These are phyloP conservation scores for Monilinia laxa DNA, from an alignment of 2,329 filamentous ascomycete genomes.

Conservation along the genomic window DNA sequence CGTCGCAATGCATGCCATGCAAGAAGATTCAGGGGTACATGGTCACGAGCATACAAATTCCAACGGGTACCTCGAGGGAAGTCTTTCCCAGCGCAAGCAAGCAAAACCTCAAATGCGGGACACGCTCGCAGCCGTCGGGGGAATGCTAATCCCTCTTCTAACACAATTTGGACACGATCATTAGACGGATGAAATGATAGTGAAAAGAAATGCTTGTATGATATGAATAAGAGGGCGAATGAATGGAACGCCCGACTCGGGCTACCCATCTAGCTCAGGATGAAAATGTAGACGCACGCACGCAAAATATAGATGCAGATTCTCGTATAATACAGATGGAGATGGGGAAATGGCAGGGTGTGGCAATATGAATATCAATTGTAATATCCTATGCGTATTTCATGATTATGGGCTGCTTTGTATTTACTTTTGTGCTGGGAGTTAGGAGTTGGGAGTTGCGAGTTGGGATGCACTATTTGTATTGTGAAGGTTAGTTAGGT, in stretches of 20 bases:
- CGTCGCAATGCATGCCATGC: conserved; percentile 98
- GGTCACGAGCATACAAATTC: conserved; percentile 44
- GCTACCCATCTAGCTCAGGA: not conserved
- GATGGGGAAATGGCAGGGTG: not conserved
- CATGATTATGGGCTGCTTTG: no score
- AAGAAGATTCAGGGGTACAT: conserved; percentile 60
- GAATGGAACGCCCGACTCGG: not conserved
- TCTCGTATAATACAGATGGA: not conserved
- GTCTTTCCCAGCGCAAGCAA: conserved; percentile 50
- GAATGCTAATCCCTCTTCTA: conserved; percentile 75
- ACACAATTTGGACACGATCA: conserved; percentile 79
- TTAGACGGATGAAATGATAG: conserved; percentile 27
- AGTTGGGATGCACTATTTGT: no score
- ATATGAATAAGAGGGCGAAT: not conserved
- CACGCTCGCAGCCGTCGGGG: conserved; percentile 67
- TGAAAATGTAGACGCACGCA: not conserved
- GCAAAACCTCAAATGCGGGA: conserved; percentile 63
- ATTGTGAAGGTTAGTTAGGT: no score
- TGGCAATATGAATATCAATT: no score
- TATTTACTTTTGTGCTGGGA: no score
- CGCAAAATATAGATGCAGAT: not conserved
- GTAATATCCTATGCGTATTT: no score
- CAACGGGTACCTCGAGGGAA: conserved; percentile 56
- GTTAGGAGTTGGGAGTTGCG: no score
- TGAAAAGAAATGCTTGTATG: not conserved